Evolutionary conservation across 2,329 filamentous ascomycete genomes (phyloP), one percentile per base, ranked within the genome.

Genomic region (Plenodomus biglobosus): DNA sequence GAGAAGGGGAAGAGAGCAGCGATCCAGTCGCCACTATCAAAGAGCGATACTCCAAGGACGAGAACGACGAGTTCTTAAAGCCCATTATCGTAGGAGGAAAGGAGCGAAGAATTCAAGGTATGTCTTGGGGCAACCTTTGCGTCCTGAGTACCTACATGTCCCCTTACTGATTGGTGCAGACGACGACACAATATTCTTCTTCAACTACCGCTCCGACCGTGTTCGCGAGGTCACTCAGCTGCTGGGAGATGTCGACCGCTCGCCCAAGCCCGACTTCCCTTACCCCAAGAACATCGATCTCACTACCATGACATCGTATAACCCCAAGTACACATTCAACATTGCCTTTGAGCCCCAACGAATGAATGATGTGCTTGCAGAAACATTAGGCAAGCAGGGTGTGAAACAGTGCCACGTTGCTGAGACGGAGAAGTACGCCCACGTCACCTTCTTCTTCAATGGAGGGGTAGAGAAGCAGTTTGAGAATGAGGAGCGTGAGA

Each of bases 371-470:
- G 94, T 99, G n/a, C 84, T 99, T 42, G 94, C 94, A 18, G 94
- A 99, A 79, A 97, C 92, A 85, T 82, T 99, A 18, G 85, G 87
- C 64, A 94, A 92, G 79, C 87, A 97, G 75, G 84, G 83, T 38
- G 80, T 95, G 54, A 86, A 92, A 78, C 94, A 99, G 77, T 94
- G 92, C 61, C 94, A 99, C 78, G 84, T 97, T 61, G 94, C 94
- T 48, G 94, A 99, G 82, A 99, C 94, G 2, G 94, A 99, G 76
- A 99, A 99, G 80, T 99, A 99, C 75, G 94, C 94, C 30, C 94
- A 99, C 78, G 94, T 99, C 57, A 97, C 94, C 48, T 97, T 97
- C 83, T 97, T 97, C 84, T 97, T 97, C 86, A 99, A 99, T 78
- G 94, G 94, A 48, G 94, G 94, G 69, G 89, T 96, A 44, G 94